Conservation (phyloP, 257 asterid species). For the Scutellaria barbata region DNA sequence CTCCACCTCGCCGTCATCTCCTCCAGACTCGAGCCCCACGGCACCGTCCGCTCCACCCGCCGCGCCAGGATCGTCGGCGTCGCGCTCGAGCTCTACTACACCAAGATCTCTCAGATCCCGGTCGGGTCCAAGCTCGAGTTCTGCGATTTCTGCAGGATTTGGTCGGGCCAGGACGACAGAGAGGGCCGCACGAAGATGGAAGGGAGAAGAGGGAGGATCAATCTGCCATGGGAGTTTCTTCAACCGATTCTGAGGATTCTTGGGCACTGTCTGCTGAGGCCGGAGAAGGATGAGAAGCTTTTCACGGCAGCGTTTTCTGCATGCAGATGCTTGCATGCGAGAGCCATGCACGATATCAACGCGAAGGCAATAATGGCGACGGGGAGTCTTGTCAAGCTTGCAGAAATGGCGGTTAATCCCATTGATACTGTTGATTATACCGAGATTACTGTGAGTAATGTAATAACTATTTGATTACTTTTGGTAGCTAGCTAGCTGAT, state of each 20-base stretch:
- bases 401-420: conserved; percentile 40
- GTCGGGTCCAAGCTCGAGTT: conserved; percentile 72
- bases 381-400: conserved; percentile 66
- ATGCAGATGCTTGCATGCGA: conserved; percentile 52
- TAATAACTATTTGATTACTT: conserved; percentile 38
- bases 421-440: conserved; percentile 57
- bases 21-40: conserved; percentile 65
- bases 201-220: conserved; percentile 51
- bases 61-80: conserved; percentile 76
- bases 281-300: conserved; percentile 46
- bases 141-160: conserved; percentile 63
- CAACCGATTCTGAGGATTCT: conserved; percentile 72
- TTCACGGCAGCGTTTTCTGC: conserved; percentile 57
- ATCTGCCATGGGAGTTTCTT: conserved; percentile 69
- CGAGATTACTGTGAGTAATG: conserved; percentile 52
- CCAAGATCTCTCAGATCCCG: conserved; percentile 56
- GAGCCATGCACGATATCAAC: conserved; percentile 71
- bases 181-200: neutral
- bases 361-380: conserved; percentile 76
- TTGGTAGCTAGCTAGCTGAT: too few relatives aligned
- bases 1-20: conserved; percentile 68
- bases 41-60: conserved; percentile 66
- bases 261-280: conserved; percentile 78
- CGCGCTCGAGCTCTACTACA: conserved; percentile 63
- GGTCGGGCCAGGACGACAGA: conserved; percentile 53